Evolutionary conservation across 2,329 filamentous ascomycete species (phyloP).

Genomic region (Geosmithia morbida): DNA sequence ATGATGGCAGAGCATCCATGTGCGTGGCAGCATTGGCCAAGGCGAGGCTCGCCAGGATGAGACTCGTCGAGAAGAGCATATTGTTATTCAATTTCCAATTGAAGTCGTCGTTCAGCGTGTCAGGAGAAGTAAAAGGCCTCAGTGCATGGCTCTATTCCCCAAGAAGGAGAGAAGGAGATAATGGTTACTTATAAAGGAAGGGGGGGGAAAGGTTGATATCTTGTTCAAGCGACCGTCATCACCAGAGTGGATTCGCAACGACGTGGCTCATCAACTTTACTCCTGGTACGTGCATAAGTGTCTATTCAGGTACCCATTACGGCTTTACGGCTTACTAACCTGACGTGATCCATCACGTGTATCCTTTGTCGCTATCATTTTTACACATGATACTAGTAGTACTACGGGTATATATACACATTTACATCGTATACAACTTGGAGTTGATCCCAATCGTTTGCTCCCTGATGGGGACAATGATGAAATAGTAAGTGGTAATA

Average conservation of each 20-base stretch:
- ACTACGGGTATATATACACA: too few relatives aligned
- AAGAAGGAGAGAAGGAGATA: too few relatives aligned
- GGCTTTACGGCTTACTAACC: not conserved
- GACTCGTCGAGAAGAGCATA: slow-evolving; percentile 3
- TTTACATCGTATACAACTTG: too few relatives aligned
- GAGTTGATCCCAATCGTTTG: too few relatives aligned
- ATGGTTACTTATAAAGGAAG: not conserved
- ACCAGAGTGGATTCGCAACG: not conserved
- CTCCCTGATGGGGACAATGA: too few relatives aligned
- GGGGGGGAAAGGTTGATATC: not conserved
- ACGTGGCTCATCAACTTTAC: not conserved
- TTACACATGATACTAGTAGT: too few relatives aligned
- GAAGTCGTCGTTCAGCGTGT: too few relatives aligned
- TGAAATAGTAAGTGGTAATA: not conserved
- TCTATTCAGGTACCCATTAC: not conserved
- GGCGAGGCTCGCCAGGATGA: slow-evolving; percentile 7
- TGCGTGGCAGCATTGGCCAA: slow-evolving; percentile 13
- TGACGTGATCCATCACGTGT: not conserved
- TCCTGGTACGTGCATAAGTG: not conserved
- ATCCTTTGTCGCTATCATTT: not conserved
- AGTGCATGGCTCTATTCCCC: too few relatives aligned
- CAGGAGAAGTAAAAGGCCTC: too few relatives aligned
- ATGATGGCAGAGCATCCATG: slow-evolving; percentile 38
- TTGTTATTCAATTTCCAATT: not conserved
- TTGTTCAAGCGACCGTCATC: not conserved